phyloP scores from a whole-genome alignment of 2,329 filamentous ascomycete species.

The Alternaria viburni region DNA sequence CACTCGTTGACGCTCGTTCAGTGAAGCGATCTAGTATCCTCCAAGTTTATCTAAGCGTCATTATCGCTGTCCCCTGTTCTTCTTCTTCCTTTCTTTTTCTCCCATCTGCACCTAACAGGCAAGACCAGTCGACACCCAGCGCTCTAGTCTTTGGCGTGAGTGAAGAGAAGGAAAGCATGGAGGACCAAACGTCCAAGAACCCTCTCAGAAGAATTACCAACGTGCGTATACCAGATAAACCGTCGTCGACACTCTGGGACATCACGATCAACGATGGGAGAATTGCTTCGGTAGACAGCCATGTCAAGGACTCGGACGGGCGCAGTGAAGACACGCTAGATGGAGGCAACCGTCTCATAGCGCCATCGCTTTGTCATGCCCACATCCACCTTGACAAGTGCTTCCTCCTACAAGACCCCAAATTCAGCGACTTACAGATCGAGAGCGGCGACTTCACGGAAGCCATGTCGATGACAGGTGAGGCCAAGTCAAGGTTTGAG shows the following conservation, averaged over 20 bases:
- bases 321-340: constrained; percentile 47
- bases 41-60: constrained; percentile 17
- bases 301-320: constrained; percentile 17
- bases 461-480: constrained; percentile 64
- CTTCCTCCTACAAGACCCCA: constrained; percentile 64
- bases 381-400: constrained; percentile 76
- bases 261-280: constrained; percentile 42
- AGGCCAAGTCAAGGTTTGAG: constrained; percentile 69
- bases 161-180: constrained; percentile 5
- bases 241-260: constrained; percentile 45
- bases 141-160: neutral
- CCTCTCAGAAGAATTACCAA: constrained; percentile 37
- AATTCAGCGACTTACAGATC: constrained; percentile 67
- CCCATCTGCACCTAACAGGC: neutral
- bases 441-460: constrained; percentile 68
- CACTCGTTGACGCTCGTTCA: constrained; percentile 12
- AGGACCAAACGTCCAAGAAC: constrained; percentile 10
- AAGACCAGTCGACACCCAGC: neutral
- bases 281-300: constrained; percentile 43
- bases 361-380: constrained; percentile 70
- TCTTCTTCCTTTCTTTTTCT: constrained; percentile 35
- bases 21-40: constrained; percentile 6
- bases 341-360: constrained; percentile 51
- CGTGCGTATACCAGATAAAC: constrained; percentile 44
- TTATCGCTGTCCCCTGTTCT: constrained; percentile 8